Base-by-base conservation (phyloP, 352 stramenopile species). In the Phytophthora boehmeriae region DNA sequence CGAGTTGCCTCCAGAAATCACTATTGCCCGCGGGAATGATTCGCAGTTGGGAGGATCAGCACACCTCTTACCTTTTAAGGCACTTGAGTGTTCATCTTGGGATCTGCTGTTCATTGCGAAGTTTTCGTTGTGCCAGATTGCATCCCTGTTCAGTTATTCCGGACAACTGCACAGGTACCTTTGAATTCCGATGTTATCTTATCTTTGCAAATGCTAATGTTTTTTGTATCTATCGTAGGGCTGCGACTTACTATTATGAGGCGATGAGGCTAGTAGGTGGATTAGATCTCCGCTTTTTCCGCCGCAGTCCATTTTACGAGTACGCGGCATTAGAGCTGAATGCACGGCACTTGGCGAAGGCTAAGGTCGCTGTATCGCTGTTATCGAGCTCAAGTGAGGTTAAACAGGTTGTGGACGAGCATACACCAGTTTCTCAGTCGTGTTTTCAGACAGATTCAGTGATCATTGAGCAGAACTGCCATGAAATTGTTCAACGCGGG, bases 241-340 rank as follows among this genome's bases (percentile, higher is more conserved):
- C 83, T 50, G 70, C 70, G 6, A 52, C 70, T 16, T 93, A 89
- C 49, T 86, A 86, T 38, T 65, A 58, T 0, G 81, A 91, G 27
- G 83, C 83, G 4, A 90, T 93, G 81, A 60, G 77, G 19, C 67
- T 93, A n/a, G 83, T 91, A 11, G 75, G 81, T 35, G 76, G 80
- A 6, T 30, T 93, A 4, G 64, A 80, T n/a, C 66, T 89, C 20
- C 53, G 45, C 16, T 75, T 76, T 11, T 89, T 88, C n/a, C 73
- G 75, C 46, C 78, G 68, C 17, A 61, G 68, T 23, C 83, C 83
- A 17, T 88, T 89, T 61, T 83, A 80, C 44, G 70, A 87, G 42
- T 93, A 83, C 27, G 81, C 80, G 8, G 71, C 88, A 54, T 46
- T 93, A 43, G 75, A 92, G 22, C 54, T 90, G 13, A 76, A 83